Conservation (phyloP, 768 basidiomycete genomes). For the Boletus vermiculosoides region DNA sequence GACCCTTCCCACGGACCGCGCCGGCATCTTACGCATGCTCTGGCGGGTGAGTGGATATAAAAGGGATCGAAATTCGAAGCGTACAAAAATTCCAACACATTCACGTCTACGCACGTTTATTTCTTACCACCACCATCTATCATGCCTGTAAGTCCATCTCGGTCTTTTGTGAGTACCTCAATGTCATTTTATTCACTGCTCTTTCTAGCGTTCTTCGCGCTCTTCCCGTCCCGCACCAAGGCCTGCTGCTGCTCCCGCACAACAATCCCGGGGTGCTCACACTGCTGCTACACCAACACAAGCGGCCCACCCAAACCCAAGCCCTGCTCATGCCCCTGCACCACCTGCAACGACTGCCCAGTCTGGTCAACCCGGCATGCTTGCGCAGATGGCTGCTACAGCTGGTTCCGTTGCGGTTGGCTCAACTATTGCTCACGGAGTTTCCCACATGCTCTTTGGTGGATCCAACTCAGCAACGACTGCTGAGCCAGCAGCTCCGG, state of each 20-base stretch:
- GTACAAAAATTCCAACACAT: constrained; percentile 18
- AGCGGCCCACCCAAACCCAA: constrained; percentile 43
- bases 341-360: constrained; percentile 38
- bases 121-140: constrained; percentile 20
- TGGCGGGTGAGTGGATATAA: constrained; percentile 17
- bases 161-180: not conserved
- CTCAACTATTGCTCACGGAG: constrained; percentile 85
- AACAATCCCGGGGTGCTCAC: constrained; percentile 47
- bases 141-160: constrained; percentile 49
- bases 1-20: constrained; percentile 18
- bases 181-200: not conserved
- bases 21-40: constrained; percentile 21
- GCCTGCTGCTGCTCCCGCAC: constrained; percentile 50
- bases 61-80: constrained; percentile 7
- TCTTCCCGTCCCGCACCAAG: constrained; percentile 59
- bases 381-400: constrained; percentile 85
- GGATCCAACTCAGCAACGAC: constrained; percentile 47
- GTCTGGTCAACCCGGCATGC: constrained; percentile 63
- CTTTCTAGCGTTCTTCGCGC: constrained; percentile 69
- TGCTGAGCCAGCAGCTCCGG: constrained; percentile 50
- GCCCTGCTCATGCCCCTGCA: constrained; percentile 42
- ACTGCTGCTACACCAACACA: constrained; percentile 47
- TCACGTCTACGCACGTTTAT: constrained; percentile 7
- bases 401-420: constrained; percentile 89
- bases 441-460: constrained; percentile 88